phyloP scores from a whole-genome alignment of 192 early-diverging fungal species.

The Pilaira anomala region DNA sequence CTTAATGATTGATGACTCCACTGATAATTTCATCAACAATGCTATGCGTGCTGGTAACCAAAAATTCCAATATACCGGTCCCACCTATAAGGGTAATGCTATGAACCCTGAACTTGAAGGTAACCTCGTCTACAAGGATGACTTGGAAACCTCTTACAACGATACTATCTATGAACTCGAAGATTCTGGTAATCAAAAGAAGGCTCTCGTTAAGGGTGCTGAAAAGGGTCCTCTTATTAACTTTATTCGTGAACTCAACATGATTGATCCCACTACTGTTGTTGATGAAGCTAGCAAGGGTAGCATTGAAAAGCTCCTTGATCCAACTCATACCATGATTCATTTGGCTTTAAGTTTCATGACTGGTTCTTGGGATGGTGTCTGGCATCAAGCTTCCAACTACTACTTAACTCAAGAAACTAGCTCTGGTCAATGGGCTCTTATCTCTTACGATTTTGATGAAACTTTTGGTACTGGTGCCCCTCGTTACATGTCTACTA shows the following conservation, averaged over 20 bases:
- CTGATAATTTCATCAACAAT: slow-evolving; percentile 14
- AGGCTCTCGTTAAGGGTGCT: not conserved
- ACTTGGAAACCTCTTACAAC: slow-evolving; percentile 4
- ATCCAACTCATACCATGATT: slow-evolving; percentile 24
- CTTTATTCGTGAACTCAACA: slow-evolving; percentile 8
- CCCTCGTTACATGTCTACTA: slow-evolving; percentile 18
- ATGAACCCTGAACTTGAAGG: slow-evolving; percentile 20
- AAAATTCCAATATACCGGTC: slow-evolving; percentile 11
- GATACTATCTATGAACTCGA: slow-evolving; percentile 19
- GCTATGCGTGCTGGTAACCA: slow-evolving; percentile 7
- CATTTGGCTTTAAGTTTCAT: slow-evolving; percentile 41
- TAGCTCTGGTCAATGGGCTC: slow-evolving; percentile 34
- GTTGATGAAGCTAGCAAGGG: slow-evolving; percentile 8
- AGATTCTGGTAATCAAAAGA: slow-evolving; percentile 12
- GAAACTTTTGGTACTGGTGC: slow-evolving; percentile 42
- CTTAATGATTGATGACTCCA: slow-evolving; percentile 43
- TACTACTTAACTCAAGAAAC: slow-evolving; percentile 41
- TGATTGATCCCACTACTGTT: slow-evolving; percentile 12
- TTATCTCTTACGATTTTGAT: slow-evolving; percentile 44
- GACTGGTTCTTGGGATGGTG: slow-evolving; percentile 37
- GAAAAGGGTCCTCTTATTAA: slow-evolving; percentile 17
- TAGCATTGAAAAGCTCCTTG: slow-evolving; percentile 13
- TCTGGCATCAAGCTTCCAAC: slow-evolving; percentile 42
- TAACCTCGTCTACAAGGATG: slow-evolving; percentile 20
- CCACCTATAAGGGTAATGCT: slow-evolving; percentile 27